Evolutionary conservation across 2,329 filamentous ascomycete species (phyloP), one percentile per base, ranked within the genome.

Genomic region (Paraphaeosphaeria minitans): DNA sequence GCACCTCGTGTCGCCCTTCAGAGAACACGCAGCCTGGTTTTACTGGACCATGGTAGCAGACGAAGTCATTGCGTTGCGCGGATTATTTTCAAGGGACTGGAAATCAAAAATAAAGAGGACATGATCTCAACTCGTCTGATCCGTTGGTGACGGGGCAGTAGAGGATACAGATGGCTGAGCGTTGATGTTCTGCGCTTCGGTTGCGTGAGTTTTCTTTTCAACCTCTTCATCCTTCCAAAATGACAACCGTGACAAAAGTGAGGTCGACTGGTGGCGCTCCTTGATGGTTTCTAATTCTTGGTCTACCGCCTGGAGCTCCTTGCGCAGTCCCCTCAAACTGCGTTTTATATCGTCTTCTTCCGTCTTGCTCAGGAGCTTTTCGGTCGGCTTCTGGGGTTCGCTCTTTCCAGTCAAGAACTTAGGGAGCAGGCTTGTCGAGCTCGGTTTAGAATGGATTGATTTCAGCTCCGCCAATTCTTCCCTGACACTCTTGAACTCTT

Each of bases 401-500:
- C 53, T 55, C 39, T 70, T 71, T 21, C 56, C 66, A 43, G 68
- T 74, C 64, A 64, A 72, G 41, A 75, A 70, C 4, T 69, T 67
- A n/a, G 48, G 48, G 14, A 75, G 56, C 42, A 75, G 52, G 55
- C 66, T 66, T 24, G 64, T 64, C 24, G 68, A 61, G 6, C 58
- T 63, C 8, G 70, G 64, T 43, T 73, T 66, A 7, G 70, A 63
- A 14, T 74, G 69, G 33, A 63, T 65, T 45, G 77, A 75, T 56
- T 79, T 78, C 45, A 79, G 62, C 50, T 77, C 73, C 55, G 77
- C 75, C 27, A 82, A 66, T 62, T 81, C 76, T 12, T 71, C 70
- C 59, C 76, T 74, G 39, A 78, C 64, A 13, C 69, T 64, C 47
- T 71, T 73, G 9, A 77, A 66, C 57, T 79, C 75, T 22, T 83